Percentiles rank a stretch among this genome's conserved stretches.
phyloP scores from a whole-genome alignment of 208 protist species.

The Leishmania mexicana region DNA sequence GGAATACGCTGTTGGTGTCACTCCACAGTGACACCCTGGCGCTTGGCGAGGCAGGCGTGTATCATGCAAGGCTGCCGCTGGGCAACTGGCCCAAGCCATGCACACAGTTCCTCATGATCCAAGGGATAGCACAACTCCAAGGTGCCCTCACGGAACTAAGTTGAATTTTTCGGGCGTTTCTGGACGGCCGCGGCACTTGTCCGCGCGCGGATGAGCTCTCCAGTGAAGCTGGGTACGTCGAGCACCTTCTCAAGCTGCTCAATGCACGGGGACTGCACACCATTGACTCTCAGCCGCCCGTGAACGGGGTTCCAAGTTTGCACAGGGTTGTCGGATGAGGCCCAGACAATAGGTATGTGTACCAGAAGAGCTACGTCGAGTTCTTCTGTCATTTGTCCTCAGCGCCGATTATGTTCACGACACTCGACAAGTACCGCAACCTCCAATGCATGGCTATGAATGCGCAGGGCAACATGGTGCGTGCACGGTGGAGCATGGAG shows the following conservation, averaged over 20 bases:
- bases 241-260: constrained; percentile 66
- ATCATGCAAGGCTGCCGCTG: constrained; percentile 59
- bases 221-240: constrained; percentile 65
- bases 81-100: constrained; percentile 44
- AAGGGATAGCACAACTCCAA: constrained; percentile 33
- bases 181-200: constrained; percentile 50
- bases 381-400: constrained; percentile 57
- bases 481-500: constrained; percentile 32
- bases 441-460: constrained; percentile 60
- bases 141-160: constrained; percentile 38
- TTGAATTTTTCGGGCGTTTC: constrained; percentile 47
- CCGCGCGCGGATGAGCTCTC: constrained; percentile 79
- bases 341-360: constrained; percentile 52
- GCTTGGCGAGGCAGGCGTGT: constrained; percentile 72
- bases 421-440: constrained; percentile 49
- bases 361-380: constrained; percentile 73
- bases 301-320: constrained; percentile 84
- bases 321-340: constrained; percentile 77
- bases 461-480: constrained; percentile 26
- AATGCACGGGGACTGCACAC: constrained; percentile 92
- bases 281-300: constrained; percentile 92
- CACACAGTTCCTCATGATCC: constrained; percentile 38
- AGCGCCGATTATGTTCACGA: constrained; percentile 36
- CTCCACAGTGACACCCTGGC: constrained; percentile 69
- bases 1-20: constrained; percentile 63